phyloP scores from a whole-genome alignment of 768 basidiomycete species.

The Tephrocybe sp. region DNA sequence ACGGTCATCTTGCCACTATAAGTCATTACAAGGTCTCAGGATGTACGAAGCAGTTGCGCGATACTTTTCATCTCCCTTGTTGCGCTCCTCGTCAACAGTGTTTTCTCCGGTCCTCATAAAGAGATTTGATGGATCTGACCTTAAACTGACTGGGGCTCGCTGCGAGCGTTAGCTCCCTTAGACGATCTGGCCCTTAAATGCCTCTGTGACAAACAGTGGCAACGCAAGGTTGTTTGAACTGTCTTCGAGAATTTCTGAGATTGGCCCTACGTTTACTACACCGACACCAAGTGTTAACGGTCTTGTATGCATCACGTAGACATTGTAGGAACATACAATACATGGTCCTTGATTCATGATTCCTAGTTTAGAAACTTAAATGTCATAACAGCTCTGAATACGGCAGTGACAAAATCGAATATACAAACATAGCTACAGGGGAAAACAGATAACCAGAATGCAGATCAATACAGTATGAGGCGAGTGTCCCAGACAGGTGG shows the following conservation, averaged over 20 bases:
- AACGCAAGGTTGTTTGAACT: too few species aligned
- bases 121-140: constrained; percentile 29
- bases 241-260: constrained; percentile 42
- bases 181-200: constrained; percentile 39
- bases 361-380: too few species aligned
- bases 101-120: constrained; percentile 32
- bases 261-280: constrained; percentile 43
- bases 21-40: too few species aligned
- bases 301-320: too few species aligned
- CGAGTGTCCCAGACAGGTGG: background rate
- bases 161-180: constrained; percentile 32
- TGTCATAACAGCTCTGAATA: too few species aligned
- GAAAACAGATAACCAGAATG: too few species aligned
- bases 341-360: too few species aligned
- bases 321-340: too few species aligned
- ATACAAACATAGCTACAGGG: too few species aligned
- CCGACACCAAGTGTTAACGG: constrained; percentile 27
- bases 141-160: constrained; percentile 29
- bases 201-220: constrained; percentile 41
- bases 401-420: too few species aligned
- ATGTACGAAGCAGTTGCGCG: constrained; percentile 42
- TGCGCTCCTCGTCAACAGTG: constrained; percentile 26
- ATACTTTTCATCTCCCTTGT: constrained; percentile 31
- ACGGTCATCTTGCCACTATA: constrained; percentile 36
- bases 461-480: too few species aligned